Evolutionary conservation across 139 green algal species (phyloP), one percentile per base, ranked within the genome.

Genomic region (Coelastrella sp.): DNA sequence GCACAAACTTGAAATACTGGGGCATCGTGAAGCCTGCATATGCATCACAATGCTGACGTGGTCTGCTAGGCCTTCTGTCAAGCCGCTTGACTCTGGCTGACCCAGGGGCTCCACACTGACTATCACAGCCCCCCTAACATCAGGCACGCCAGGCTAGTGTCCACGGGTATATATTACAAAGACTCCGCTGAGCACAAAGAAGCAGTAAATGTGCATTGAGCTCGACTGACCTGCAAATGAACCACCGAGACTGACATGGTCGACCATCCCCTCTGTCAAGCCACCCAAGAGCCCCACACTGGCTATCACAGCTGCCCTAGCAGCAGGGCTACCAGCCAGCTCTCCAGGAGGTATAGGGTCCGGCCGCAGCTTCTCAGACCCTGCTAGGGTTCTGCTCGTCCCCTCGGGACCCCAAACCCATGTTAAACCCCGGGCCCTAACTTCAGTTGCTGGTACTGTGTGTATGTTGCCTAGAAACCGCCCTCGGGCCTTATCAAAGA

Each of bases 391-490:
- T 47, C n/a, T 86, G 82, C 22, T 65, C 2, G 32, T 54, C 7
- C 82, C 47, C 23, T 68, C 82, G 32, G 82, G 54, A 23, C n/a
- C 82, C 82, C 82, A 87, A 17, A 58, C 23, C 82, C 82, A 87
- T 7, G 13, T 78, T 16, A 32, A 19, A 47, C 82, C 82, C 82
- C 64, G 78, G 64, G 60, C 54, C 7, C 19, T 22, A 7, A 59
- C 83, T 7, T 73, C 66, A 73, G 4, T 58, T 22, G 64, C 47
- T 22, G 83, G 66, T 22, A 88, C 32, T 3, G 66, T 71, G 54
- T 80, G 68, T 14, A 80, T 57, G 20, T 88, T 88, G 54, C 83
- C 83, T 6, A 88, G 7, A 17, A 88, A 88, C 22, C 68, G 32
- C 4, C 66, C 20, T 54, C 68, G 54, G 6, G n/a, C 19, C 20